Conservation (phyloP, 441 rosid species). For the Gossypium gossypioides region DNA sequence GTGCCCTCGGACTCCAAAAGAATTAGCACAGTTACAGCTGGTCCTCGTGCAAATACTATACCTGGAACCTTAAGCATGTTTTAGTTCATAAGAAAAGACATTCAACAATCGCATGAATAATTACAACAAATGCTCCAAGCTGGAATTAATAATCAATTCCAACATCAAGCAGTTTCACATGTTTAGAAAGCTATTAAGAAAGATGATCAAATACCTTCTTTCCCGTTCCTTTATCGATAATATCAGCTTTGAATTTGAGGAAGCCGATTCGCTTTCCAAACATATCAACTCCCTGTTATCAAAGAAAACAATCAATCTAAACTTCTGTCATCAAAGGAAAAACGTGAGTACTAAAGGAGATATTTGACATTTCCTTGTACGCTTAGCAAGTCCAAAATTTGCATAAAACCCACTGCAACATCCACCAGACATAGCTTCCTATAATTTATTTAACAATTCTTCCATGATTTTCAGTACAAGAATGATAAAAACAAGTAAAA, state of each 20-base stretch:
- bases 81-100: slow-evolving; percentile 24
- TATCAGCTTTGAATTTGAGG: slow-evolving; percentile 77
- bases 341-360: neutral
- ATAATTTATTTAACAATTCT: neutral
- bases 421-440: neutral
- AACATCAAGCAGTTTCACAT: neutral
- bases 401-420: neutral
- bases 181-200: slow-evolving; percentile 7
- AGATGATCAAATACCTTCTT: slow-evolving; percentile 45
- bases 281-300: slow-evolving; percentile 82
- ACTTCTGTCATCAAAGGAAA: neutral
- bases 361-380: neutral
- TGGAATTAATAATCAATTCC: neutral
- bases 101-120: neutral
- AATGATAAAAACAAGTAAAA: neutral
- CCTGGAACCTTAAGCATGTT: slow-evolving; percentile 65
- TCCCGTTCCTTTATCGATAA: slow-evolving; percentile 50
- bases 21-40: slow-evolving; percentile 78
- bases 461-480: neutral
- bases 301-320: slow-evolving; percentile 5
- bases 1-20: slow-evolving; percentile 59
- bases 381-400: neutral
- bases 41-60: slow-evolving; percentile 86
- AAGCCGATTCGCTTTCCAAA: slow-evolving; percentile 71
- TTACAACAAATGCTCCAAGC: neutral